phyloP scores from a whole-genome alignment of 768 basidiomycete species.

The Suillus americanus region DNA sequence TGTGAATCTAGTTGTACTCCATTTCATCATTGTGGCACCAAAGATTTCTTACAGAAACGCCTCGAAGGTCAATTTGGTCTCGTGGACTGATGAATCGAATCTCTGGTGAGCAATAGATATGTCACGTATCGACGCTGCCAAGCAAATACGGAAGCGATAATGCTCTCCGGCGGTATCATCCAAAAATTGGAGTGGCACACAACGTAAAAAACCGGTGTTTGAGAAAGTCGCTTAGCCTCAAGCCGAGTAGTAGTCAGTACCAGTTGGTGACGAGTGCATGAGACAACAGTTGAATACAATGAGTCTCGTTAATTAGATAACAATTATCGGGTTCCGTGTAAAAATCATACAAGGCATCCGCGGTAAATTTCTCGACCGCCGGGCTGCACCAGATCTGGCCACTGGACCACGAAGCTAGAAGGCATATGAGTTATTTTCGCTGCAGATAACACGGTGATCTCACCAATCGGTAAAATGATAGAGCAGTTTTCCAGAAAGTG shows the following conservation, averaged over 20 bases:
- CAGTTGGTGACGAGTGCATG: background rate
- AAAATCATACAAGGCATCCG: slow-evolving; percentile 64
- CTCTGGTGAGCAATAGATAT: background rate
- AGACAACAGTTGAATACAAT: background rate
- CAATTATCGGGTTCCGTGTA: background rate
- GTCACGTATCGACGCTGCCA: background rate
- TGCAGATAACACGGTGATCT: slow-evolving; percentile 62
- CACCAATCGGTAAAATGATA: slow-evolving; percentile 81
- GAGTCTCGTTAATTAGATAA: background rate
- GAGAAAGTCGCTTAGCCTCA: background rate
- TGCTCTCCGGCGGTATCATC: no score
- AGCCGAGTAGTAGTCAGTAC: background rate
- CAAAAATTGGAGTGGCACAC: background rate
- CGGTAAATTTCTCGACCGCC: slow-evolving; percentile 47
- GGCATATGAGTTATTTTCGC: slow-evolving; percentile 34
- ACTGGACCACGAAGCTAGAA: slow-evolving; percentile 84
- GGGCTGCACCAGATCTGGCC: slow-evolving; percentile 60
- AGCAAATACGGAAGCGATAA: background rate
- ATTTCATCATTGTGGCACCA: background rate
- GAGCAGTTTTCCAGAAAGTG: slow-evolving; percentile 82
- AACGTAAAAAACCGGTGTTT: background rate
- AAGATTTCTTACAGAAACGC: background rate
- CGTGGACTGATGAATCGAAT: background rate
- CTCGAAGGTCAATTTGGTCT: background rate
- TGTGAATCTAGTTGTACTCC: background rate